Percentiles rank a stretch among this genome's conserved stretches.
Evolutionary conservation across 108 stramenopile species (phyloP).

Genomic region (Nitzschia sp.): DNA sequence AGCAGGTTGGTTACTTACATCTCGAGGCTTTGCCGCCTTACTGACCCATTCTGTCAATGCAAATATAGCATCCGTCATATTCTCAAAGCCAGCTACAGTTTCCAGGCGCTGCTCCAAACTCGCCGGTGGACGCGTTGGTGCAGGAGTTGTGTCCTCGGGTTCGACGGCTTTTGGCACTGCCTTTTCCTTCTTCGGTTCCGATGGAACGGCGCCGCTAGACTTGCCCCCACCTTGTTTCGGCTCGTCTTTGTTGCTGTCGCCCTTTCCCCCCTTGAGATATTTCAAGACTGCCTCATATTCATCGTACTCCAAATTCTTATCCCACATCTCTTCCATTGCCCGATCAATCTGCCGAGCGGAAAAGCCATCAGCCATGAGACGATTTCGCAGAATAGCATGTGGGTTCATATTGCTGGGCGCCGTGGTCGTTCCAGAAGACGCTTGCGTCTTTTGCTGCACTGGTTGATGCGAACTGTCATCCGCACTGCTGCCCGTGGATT

Average conservation of each 20-base stretch:
- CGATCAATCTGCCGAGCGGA: conserved; percentile 22
- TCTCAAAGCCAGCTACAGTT: conserved; percentile 38
- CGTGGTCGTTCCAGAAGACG: no score
- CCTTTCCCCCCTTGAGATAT: conserved; percentile 22
- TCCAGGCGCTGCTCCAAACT: conserved; percentile 34
- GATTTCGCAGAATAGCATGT: conserved; percentile 19
- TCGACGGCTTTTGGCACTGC: neutral
- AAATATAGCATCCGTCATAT: conserved; percentile 42
- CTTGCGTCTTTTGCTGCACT: neutral
- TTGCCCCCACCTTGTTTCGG: neutral
- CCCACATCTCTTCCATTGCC: conserved; percentile 57
- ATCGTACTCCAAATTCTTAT: conserved; percentile 38
- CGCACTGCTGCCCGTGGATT: neutral
- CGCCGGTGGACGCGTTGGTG: neutral
- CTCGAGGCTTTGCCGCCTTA: conserved; percentile 43
- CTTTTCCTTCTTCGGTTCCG: neutral
- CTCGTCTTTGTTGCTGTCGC: neutral
- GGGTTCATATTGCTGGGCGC: conserved; percentile 25
- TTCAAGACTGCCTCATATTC: conserved; percentile 34
- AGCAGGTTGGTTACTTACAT: conserved; percentile 34
- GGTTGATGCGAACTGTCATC: neutral
- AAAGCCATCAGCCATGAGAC: conserved; percentile 27
- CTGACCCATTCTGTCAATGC: conserved; percentile 47
- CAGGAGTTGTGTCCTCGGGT: conserved; percentile 7
- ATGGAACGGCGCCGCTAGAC: neutral